These are phyloP conservation scores for Phytophthora idaei DNA, from an alignment of 352 stramenopile species.

Conservation along the genomic window DNA sequence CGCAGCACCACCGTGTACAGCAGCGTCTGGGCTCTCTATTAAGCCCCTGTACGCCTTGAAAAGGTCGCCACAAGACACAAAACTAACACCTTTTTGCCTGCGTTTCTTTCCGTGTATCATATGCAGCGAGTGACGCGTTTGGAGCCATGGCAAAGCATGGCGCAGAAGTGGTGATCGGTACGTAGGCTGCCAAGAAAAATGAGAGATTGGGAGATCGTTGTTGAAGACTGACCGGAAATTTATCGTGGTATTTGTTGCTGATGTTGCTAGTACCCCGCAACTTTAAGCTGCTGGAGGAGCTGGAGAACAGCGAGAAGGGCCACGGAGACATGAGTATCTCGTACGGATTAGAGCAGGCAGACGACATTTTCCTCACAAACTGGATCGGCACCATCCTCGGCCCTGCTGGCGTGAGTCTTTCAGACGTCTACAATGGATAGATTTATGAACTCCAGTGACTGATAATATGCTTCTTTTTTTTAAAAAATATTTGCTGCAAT, in stretches of 20 bases:
- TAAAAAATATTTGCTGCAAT: conserved; percentile 1
- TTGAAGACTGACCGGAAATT: no score
- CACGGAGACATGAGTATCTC: conserved; percentile 94
- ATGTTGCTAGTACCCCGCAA: conserved; percentile 83
- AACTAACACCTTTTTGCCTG: conserved; percentile 18
- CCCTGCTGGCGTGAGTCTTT: conserved; percentile 89
- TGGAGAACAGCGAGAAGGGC: conserved; percentile 93
- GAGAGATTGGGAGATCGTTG: neutral
- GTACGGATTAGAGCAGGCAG: conserved; percentile 94
- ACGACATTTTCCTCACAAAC: conserved; percentile 98
- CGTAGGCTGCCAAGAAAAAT: conserved; percentile 6
- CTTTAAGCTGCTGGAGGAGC: conserved; percentile 94
- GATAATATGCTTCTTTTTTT: neutral
- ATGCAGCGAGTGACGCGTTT: conserved; percentile 29
- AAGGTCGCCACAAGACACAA: conserved; percentile 6
- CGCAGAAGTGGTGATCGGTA: conserved; percentile 82
- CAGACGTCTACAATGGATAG: neutral
- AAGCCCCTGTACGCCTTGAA: neutral
- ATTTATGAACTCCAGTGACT: neutral
- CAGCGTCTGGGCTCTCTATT: conserved; percentile 8
- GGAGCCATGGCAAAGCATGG: conserved; percentile 75
- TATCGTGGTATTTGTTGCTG: neutral
- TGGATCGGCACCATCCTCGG: conserved; percentile 99
- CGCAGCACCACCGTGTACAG: conserved; percentile 1
- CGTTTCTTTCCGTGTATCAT: conserved; percentile 12